Conservation (phyloP, 306 rosid genomes). For the Dryas alaskensis region DNA sequence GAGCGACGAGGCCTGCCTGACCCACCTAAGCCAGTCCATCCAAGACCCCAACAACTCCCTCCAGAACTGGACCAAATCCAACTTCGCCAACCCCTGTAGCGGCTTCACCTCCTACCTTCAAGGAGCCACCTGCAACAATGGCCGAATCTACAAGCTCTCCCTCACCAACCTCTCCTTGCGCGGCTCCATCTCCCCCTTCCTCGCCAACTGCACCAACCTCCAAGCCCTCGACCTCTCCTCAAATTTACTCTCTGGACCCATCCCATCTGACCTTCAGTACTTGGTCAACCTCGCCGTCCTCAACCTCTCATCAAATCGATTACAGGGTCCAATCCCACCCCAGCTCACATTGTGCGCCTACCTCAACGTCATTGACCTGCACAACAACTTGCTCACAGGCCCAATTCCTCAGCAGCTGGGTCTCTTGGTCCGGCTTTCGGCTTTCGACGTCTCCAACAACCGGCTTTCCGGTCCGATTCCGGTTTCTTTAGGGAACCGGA, state of each 20-base stretch:
- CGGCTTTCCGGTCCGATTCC: slow-evolving; percentile 81
- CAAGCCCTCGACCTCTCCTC: slow-evolving; percentile 93
- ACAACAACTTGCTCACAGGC: slow-evolving; percentile 64
- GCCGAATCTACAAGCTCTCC: slow-evolving; percentile 86
- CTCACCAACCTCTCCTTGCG: slow-evolving; percentile 63
- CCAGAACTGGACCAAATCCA: slow-evolving; percentile 65
- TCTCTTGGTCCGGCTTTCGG: slow-evolving; percentile 65
- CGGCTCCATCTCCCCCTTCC: slow-evolving; percentile 74
- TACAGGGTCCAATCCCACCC: slow-evolving; percentile 66
- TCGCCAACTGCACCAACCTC: slow-evolving; percentile 91
- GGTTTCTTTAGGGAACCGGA: slow-evolving; percentile 53
- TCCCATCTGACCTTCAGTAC: slow-evolving; percentile 74
- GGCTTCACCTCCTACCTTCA: slow-evolving; percentile 72
- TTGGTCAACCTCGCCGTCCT: slow-evolving; percentile 83
- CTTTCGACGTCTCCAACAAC: slow-evolving; percentile 84
- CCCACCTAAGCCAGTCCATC: slow-evolving; percentile 57
- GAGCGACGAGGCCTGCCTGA: slow-evolving; percentile 72
- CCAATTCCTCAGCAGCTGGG: slow-evolving; percentile 90
- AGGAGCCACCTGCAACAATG: slow-evolving; percentile 91
- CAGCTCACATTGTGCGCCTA: slow-evolving; percentile 93
- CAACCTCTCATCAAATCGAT: slow-evolving; percentile 69
- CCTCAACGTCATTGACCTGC: slow-evolving; percentile 87
- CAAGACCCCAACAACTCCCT: slow-evolving; percentile 57
- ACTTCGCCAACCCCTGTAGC: slow-evolving; percentile 70
- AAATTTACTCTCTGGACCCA: slow-evolving; percentile 64